Conservation (phyloP, 2,329 filamentous ascomycete genomes). For the Fusarium ambrosium region DNA sequence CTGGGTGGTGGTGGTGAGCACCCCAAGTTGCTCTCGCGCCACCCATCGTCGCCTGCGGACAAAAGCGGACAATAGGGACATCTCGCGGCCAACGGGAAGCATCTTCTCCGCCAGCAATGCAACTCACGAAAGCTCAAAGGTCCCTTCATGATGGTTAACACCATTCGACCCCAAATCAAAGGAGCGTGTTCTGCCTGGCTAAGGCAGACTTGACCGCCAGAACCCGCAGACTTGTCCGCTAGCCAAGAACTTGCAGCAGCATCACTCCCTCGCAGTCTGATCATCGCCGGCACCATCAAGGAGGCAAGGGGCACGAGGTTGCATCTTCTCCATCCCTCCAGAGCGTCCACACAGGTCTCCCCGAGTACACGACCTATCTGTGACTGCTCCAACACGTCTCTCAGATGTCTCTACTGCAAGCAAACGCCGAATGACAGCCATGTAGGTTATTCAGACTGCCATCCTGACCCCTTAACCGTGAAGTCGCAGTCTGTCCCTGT, state of each 20-base stretch:
- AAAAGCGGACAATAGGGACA: neutral
- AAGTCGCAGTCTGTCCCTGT: neutral
- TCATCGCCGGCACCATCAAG: neutral
- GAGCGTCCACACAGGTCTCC: neutral
- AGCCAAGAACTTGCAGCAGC: slow-evolving; percentile 1
- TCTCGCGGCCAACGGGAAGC: neutral
- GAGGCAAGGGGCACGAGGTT: neutral
- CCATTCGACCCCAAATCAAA: neutral
- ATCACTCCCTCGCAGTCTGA: neutral
- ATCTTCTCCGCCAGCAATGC: neutral
- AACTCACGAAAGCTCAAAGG: neutral
- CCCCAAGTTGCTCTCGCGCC: neutral
- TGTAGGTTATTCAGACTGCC: neutral
- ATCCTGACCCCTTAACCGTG: neutral
- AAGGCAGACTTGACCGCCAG: neutral
- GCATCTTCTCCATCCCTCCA: neutral
- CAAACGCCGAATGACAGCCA: neutral
- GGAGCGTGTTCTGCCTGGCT: neutral
- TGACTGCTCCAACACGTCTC: neutral
- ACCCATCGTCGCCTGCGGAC: neutral
- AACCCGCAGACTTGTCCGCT: neutral
- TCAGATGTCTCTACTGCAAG: neutral
- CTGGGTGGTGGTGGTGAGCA: neutral
- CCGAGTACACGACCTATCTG: neutral
- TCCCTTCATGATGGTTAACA: neutral